Evolutionary conservation across 768 basidiomycete species (phyloP), one percentile per base, ranked within the genome.

Genomic region (Gautieria morchelliformis): DNA sequence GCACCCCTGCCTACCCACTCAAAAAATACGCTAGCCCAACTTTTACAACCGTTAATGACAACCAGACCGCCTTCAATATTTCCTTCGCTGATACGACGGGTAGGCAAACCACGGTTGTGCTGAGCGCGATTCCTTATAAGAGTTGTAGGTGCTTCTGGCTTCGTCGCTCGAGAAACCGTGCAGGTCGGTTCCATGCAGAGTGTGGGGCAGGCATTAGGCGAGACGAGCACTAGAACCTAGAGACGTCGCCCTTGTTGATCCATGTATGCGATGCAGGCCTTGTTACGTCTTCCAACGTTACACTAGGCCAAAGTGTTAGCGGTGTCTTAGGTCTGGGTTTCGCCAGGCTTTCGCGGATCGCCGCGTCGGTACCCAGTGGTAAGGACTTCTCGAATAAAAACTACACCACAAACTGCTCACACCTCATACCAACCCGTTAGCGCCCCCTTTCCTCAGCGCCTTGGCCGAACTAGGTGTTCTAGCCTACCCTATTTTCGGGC

Each of bases 241-340:
- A 44, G 2, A n/a, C 10, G n/a, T 22, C 6, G 17, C 41, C 1
- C 27, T 14, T 15, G 19, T 17, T 22, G 44, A 50, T 46, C 12
- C 44, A n/a, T 32, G 63, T 19, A 37, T 22, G 12, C n/a, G 15
- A 15, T 46, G 12, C 45, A 89, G 87, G 80, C 17, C 64, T 89
- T 49, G 74, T 84, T 41, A 81, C 80, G 1, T 67, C 75, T 41
- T 81, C 81, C 20, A 86, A 85, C 64, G 75, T 89, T 35, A 75
- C 80, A 15, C 70, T 90, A 60, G 70, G 71, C 10, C 81, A 87
- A 63, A 67, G 84, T 49, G 72, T 82, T 8, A 90, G 86, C 58
- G 89, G 89, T 3, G 69, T 91, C 39, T 64, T 91, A 20, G 89
- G 89, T 20, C 71, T 91, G 30, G 87, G 89, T 1, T 91, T 91